Evolutionary conservation across 805 yeast species (phyloP), one percentile per base, ranked within the genome.

Genomic region (Yamadazyma scolyti): DNA sequence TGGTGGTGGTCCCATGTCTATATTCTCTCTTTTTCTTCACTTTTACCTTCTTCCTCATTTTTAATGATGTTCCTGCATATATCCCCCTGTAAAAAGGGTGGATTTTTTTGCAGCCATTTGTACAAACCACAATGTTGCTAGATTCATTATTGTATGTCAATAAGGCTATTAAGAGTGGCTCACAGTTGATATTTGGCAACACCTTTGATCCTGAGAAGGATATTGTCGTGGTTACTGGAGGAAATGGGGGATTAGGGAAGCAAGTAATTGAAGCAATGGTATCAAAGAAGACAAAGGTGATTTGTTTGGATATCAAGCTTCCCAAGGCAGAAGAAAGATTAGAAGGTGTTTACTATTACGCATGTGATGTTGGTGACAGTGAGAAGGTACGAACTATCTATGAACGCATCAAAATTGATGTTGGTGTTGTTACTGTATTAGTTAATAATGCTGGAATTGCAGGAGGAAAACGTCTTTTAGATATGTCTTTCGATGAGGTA

Each of bases 401-500:
- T 5, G 48, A 48, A 5, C 35, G 27, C 7, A 73, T 88, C 18
- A 48, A 47, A 20, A 28, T 47, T n/a, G 68, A 68, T 19, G 47
- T 75, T 25, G 94, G 95, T 0, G 44, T 44, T 0, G 79, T 84
- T 1, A 72, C 88, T 0, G 66, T 88, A 2, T 57, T 90, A 10
- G 71, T 90, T 30, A 89, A 89, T 54, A 89, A 90, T 53, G 97
- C 97, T 0, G 97, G 86, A 0, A 71, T 87, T 9, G 68, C 80
- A 21, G 58, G 61, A 9, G 85, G 86, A 0, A 72, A 74, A 38
- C 50, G 76, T 1, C 48, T 88, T 3, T 43, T 75, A 4, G 78
- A 81, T 4, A 52, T 77, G 31, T 45, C 71, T 1, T 68, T 67
- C 34, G 73, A 65, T 0, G 86, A 81, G 28, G 74, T 90, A 37